Conservation (phyloP, 805 yeast genomes). For the Cyberlindnera sargentensis region DNA sequence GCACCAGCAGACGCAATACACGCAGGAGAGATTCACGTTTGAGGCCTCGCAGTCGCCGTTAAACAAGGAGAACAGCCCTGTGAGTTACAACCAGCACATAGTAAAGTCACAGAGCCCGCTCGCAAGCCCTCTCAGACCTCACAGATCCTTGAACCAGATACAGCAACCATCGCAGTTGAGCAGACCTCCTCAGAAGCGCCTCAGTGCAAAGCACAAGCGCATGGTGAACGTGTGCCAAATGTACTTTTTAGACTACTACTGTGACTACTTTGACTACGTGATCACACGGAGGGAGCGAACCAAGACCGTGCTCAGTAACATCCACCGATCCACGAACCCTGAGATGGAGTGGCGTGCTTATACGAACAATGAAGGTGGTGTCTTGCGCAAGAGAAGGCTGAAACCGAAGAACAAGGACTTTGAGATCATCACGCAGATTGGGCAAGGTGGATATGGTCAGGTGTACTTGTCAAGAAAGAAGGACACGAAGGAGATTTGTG, state of each 20-base stretch:
- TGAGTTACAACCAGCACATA: constrained; percentile 12
- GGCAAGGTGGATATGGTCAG: constrained; percentile 99
- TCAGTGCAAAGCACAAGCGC: constrained; percentile 59
- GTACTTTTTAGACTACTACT: constrained; percentile 91
- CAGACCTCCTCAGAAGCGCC: constrained; percentile 6
- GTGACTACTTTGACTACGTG: constrained; percentile 91
- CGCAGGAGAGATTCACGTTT: constrained; percentile 21
- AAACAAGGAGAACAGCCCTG: constrained; percentile 36
- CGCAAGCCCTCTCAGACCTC: constrained; percentile 10
- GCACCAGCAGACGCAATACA: constrained; percentile 2
- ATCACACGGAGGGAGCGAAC: constrained; percentile 79
- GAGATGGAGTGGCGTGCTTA: constrained; percentile 66
- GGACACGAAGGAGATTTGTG: constrained; percentile 93
- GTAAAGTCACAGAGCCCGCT: constrained; percentile 7
- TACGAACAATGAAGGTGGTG: constrained; percentile 75
- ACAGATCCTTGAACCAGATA: not conserved
- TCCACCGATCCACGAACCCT: constrained; percentile 32
- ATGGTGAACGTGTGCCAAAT: constrained; percentile 87
- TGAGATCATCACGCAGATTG: constrained; percentile 95
- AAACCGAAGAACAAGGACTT: constrained; percentile 94
- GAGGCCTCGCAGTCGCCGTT: constrained; percentile 29
- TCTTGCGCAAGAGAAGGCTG: constrained; percentile 79
- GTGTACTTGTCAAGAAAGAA: constrained; percentile 93
- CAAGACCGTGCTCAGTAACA: constrained; percentile 55
- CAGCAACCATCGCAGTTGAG: not conserved